Evolutionary conservation across 2,329 filamentous ascomycete genomes (phyloP).

Genomic region (Penicillium frequentans): DNA sequence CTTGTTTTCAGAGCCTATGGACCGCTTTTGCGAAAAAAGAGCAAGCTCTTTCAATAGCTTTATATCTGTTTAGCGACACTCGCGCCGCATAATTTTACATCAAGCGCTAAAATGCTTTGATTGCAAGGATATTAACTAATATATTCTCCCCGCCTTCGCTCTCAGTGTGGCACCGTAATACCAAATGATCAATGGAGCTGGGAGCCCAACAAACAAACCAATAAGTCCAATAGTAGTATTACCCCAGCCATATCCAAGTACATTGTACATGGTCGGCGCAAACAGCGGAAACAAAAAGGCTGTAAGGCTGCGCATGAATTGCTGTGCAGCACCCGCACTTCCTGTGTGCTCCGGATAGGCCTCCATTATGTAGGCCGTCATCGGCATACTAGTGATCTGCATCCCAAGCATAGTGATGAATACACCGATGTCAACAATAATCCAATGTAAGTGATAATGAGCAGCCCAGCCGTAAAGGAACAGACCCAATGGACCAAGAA

Average conservation of each 20-base stretch:
- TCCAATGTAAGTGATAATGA: conserved; percentile 45
- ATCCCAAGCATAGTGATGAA: conserved; percentile 45
- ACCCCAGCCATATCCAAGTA: conserved; percentile 40
- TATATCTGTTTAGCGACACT: no score
- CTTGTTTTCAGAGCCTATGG: conserved; percentile 27
- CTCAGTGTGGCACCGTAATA: conserved; percentile 45
- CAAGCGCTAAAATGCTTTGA: background rate
- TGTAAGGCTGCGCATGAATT: conserved; percentile 47
- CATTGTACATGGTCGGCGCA: conserved; percentile 43
- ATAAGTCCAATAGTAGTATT: conserved; percentile 46
- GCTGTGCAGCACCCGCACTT: conserved; percentile 49
- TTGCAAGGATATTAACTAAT: background rate
- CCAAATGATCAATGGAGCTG: conserved; percentile 49
- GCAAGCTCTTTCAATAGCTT: conserved; percentile 8
- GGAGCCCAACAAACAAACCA: conserved; percentile 30
- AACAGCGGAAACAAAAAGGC: conserved; percentile 55
- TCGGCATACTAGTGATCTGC: conserved; percentile 15
- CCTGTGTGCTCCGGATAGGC: conserved; percentile 50
- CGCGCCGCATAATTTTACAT: no score
- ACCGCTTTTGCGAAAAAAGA: conserved; percentile 23
- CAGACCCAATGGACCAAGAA: conserved; percentile 50
- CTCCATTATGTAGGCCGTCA: conserved; percentile 34
- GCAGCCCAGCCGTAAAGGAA: conserved; percentile 55
- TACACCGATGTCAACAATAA: conserved; percentile 46
- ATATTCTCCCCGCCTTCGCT: background rate